Conservation (phyloP, 345 rosid genomes). For the Pugionium dolabratum region DNA sequence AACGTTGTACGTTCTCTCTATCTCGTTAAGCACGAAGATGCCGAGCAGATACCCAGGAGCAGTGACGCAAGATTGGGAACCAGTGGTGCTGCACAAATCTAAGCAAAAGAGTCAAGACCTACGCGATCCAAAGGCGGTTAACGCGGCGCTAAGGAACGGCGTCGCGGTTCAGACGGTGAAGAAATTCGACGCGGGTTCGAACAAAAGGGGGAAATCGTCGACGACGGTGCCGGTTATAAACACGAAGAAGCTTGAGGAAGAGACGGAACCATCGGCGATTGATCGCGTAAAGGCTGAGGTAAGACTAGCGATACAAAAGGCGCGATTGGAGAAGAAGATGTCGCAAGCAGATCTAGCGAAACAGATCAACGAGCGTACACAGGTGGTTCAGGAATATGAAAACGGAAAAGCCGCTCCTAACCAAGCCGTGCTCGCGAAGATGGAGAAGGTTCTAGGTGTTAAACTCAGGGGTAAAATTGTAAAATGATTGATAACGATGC, state of each 20-base stretch:
- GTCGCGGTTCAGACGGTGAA: constrained; percentile 58
- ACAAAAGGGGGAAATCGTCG: constrained; percentile 53
- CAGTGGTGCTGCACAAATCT: constrained; percentile 71
- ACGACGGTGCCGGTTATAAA: constrained; percentile 44
- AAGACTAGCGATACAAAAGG: constrained; percentile 67
- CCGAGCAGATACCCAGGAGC: constrained; percentile 68
- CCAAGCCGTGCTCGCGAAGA: constrained; percentile 69
- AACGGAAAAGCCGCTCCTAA: constrained; percentile 83
- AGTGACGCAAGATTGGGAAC: constrained; percentile 76
- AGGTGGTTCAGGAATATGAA: constrained; percentile 87
- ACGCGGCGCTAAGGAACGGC: constrained; percentile 66
- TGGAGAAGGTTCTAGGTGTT: constrained; percentile 79
- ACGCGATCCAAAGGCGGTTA: constrained; percentile 72
- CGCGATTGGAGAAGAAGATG: constrained; percentile 77
- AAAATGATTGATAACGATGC: constrained; percentile 32
- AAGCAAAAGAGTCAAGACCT: constrained; percentile 56
- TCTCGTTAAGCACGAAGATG: constrained; percentile 40
- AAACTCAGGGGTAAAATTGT: constrained; percentile 66
- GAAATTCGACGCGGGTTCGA: constrained; percentile 70
- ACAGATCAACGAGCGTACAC: constrained; percentile 69
- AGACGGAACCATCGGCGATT: constrained; percentile 60
- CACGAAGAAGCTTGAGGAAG: constrained; percentile 69
- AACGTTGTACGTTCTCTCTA: too few species aligned
- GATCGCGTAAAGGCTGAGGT: constrained; percentile 61
- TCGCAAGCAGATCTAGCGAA: constrained; percentile 76